These are phyloP conservation scores for Nakazawaea peltata DNA, from an alignment of 805 yeast species.

Conservation along the genomic window DNA sequence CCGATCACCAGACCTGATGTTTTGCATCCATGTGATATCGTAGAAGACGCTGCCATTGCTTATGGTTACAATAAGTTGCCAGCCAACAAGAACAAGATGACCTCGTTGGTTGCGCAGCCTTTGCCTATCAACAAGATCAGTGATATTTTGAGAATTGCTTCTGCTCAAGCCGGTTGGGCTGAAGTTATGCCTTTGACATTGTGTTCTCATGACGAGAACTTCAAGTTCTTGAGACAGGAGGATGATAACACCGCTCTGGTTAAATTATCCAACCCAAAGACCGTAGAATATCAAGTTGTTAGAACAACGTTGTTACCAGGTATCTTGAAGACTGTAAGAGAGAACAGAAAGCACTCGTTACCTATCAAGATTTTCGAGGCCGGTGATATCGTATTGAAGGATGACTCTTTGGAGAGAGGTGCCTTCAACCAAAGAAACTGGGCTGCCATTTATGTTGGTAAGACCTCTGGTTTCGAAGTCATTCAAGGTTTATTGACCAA, in stretches of 20 bases:
- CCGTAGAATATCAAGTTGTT: conserved; percentile 94
- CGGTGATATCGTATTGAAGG: conserved; percentile 90
- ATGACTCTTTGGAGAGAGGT: conserved; percentile 72
- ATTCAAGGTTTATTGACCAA: conserved; percentile 94
- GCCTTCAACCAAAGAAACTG: conserved; percentile 91
- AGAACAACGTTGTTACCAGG: conserved; percentile 95
- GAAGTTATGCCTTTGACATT: conserved; percentile 94
- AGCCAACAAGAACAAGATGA: conserved; percentile 70
- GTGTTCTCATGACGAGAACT: conserved; percentile 96
- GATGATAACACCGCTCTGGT: conserved; percentile 82
- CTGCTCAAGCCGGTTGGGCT: conserved; percentile 91
- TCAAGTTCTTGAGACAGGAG: conserved; percentile 64
- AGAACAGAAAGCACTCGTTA: conserved; percentile 90
- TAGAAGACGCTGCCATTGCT: conserved; percentile 97
- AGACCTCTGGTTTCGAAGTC: conserved; percentile 88
- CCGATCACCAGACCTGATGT: conserved; percentile 96
- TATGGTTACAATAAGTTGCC: conserved; percentile 88
- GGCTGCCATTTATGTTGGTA: conserved; percentile 92
- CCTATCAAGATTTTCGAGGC: conserved; percentile 94
- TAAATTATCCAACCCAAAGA: conserved; percentile 91
- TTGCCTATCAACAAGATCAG: conserved; percentile 86
- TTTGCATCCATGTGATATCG: conserved; percentile 93
- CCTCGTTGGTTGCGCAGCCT: conserved; percentile 77
- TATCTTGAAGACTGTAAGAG: conserved; percentile 86
- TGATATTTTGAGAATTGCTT: conserved; percentile 84